Evolutionary conservation across 2,329 filamentous ascomycete genomes (phyloP).

Genomic region (Microsporum audouinii): DNA sequence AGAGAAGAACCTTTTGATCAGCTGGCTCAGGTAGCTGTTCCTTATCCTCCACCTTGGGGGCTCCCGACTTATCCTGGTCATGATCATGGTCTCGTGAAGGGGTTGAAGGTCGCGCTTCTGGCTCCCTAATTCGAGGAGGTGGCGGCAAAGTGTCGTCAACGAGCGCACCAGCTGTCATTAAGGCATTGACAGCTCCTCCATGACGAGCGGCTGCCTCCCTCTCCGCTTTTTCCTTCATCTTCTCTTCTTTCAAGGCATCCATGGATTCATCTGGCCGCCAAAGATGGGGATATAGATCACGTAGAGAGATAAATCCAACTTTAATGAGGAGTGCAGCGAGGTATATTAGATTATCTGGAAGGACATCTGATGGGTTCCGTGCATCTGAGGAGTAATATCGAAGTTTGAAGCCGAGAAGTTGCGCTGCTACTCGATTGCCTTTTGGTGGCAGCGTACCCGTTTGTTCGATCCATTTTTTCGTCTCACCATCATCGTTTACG

Average conservation of each 20-base stretch:
- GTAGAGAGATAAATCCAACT: constrained; percentile 87
- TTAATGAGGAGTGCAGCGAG: constrained; percentile 88
- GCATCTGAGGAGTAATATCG: constrained; percentile 81
- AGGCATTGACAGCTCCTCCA: constrained; percentile 63
- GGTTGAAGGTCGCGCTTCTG: constrained; percentile 41
- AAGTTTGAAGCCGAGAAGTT: constrained; percentile 92
- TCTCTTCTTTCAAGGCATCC: constrained; percentile 58
- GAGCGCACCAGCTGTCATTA: constrained; percentile 76
- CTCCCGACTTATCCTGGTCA: constrained; percentile 35
- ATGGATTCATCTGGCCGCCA: constrained; percentile 78
- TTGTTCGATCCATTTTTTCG: constrained; percentile 62
- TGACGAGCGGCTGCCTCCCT: constrained; percentile 60
- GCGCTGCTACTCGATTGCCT: constrained; percentile 84
- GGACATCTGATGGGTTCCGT: constrained; percentile 59
- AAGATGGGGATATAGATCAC: constrained; percentile 83
- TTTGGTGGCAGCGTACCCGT: constrained; percentile 72
- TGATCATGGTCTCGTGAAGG: constrained; percentile 46
- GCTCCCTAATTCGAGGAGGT: constrained; percentile 42
- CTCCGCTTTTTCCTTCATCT: constrained; percentile 65
- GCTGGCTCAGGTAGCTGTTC: constrained; percentile 56
- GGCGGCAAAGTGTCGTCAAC: constrained; percentile 62
- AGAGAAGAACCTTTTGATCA: constrained; percentile 77
- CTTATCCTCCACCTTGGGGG: constrained; percentile 33
- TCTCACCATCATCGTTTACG: constrained; percentile 43
- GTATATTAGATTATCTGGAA: constrained; percentile 88